Base-by-base conservation (phyloP, 148 eudicot genomes). In the Dianthus caryophyllus region DNA sequence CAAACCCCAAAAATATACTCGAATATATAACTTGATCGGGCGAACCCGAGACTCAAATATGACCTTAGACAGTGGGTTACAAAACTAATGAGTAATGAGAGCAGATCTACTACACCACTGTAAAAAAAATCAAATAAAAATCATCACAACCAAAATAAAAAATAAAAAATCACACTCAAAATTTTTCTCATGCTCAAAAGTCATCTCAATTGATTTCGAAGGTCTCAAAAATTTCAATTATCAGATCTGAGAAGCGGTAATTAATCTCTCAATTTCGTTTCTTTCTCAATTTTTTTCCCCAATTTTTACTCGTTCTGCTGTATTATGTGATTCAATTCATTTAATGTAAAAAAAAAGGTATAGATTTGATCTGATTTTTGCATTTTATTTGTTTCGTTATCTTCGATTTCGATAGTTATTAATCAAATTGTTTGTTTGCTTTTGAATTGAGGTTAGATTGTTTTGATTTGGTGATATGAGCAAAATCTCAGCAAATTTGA, bases 241-340 rank as follows among this genome's bases (percentile, higher is more conserved):
- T 60, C 68, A 79, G 79, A 79, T 79, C 83, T 73, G 47, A 65
- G 64, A 4, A 58, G 41, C 7, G 74, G 75, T 51, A 47, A n/a
- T 0, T 39, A 55, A 25, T 41, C 60, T 29, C 60, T n/a, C 50
- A 61, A 50, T 53, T 44, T 20, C 21, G 18, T 24, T 58, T 1
- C 8, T 31, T 38, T 13, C 4, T 10, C 6, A 4, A 21, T 21
- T n/a, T 66, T 21, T n/a, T 66, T 16, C 46, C 51, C 27, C 58
- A 54, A 36, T 33, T 20, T 22, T 14, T 69, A 21, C n/a, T 24
- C 27, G 57, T 49, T 3, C 21, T 53, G 26, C 6, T 41, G 39
- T 12, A 48, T 58, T 49, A 22, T 22, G 38, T 48, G 60, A 3
- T 69, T 4, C 38, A 56, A 65, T 67, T 21, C 8, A 11, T 16